Conservation (phyloP, 306 rosid species). For the Morella rubra region DNA sequence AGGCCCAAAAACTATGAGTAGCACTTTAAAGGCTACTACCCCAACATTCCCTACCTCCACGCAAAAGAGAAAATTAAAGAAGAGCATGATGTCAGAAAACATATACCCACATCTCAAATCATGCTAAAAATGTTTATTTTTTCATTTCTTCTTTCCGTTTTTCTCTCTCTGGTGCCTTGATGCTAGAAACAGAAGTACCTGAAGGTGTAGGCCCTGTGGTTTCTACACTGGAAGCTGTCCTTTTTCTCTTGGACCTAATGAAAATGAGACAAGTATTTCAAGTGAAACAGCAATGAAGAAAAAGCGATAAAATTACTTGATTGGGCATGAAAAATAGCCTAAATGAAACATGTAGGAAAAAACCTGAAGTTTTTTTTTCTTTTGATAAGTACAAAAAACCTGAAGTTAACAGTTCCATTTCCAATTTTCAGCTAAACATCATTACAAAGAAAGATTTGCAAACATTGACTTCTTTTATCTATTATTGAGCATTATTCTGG, state of each 20-base stretch:
- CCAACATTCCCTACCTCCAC: neutral
- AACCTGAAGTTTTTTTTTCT: no score
- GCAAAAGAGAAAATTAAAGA: neutral
- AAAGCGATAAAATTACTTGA: constrained; percentile 17
- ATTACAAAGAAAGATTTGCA: no score
- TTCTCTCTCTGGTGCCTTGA: constrained; percentile 1
- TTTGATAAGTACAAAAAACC: no score
- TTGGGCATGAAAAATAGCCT: neutral
- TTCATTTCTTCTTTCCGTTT: neutral
- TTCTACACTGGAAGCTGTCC: constrained; percentile 44
- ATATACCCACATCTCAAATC: neutral
- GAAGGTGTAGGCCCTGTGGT: constrained; percentile 29
- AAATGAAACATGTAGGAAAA: neutral
- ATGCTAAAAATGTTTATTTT: neutral
- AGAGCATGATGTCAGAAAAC: neutral
- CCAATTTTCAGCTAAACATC: neutral
- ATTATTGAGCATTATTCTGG: neutral
- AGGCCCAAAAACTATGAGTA: neutral
- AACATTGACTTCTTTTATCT: neutral
- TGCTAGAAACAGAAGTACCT: constrained; percentile 28
- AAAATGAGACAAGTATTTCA: constrained; percentile 4
- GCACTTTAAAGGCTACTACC: neutral
- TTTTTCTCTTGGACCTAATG: constrained; percentile 64
- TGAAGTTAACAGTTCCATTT: neutral
- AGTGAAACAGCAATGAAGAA: constrained; percentile 9